Base-by-base conservation (phyloP, 441 rosid species). In the Brassica hybrid region DNA sequence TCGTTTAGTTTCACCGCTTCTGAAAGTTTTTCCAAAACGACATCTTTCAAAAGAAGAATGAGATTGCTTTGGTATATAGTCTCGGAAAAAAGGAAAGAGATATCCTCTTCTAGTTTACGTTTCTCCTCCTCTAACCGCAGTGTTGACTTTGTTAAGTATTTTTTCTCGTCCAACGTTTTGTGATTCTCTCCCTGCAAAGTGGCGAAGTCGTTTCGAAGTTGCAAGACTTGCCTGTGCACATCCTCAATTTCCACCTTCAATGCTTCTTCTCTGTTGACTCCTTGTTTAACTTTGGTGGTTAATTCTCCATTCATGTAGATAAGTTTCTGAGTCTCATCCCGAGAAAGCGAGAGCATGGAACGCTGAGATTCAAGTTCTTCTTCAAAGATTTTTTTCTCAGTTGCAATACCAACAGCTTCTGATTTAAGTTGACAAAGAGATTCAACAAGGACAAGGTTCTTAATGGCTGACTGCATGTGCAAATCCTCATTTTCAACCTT, bases 21-120 rank as follows among this genome's bases (percentile, higher is more conserved):
- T n/a, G n/a, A n/a, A n/a, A n/a, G n/a, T n/a, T n/a, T n/a, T n/a
- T n/a, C n/a, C n/a, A n/a, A n/a, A n/a, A n/a, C n/a, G n/a, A n/a
- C n/a, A n/a, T n/a, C n/a, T n/a, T n/a, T n/a, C n/a, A n/a, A n/a
- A n/a, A n/a, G n/a, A n/a, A n/a, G n/a, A n/a, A n/a, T n/a, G n/a
- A n/a, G n/a, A n/a, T n/a, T n/a, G n/a, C n/a, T n/a, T n/a, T n/a
- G n/a, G n/a, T n/a, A n/a, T n/a, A n/a, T n/a, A n/a, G n/a, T n/a
- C n/a, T n/a, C n/a, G n/a, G 77, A 76, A 57, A 89, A 79, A 67
- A 86, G 71, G 11, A 79, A 70, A 79, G 59, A 72, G 60, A 77
- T 88, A 65, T 94, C 93, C 68, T 88, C 92, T 88, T 91, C 92
- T 68, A 90, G 84, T 32, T 61, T 67, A 71, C 54, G 52, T 77